These are phyloP conservation scores for Fusarium cyanostomum DNA, from an alignment of 2,329 filamentous ascomycete species.

Conservation along the genomic window DNA sequence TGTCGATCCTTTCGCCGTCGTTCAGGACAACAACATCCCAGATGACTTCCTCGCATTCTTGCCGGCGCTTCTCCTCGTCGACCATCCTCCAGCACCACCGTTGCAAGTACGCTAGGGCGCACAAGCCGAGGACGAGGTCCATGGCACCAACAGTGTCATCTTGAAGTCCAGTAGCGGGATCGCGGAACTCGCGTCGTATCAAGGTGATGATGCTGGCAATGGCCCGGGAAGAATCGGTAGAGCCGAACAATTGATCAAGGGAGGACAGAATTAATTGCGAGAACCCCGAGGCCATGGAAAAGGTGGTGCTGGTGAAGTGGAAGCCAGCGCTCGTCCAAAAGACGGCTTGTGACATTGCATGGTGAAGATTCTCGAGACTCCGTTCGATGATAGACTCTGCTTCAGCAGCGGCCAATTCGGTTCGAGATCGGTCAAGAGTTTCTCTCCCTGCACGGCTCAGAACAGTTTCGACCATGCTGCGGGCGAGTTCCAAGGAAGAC, in stretches of 20 bases:
- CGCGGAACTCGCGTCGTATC: conserved; percentile 70
- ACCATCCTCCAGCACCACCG: conserved; percentile 62
- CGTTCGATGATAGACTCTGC: conserved; percentile 66
- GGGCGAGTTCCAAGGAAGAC: conserved; percentile 65
- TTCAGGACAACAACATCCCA: conserved; percentile 74
- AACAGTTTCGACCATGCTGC: conserved; percentile 64
- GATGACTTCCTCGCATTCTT: conserved; percentile 64
- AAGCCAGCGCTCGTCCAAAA: conserved; percentile 71
- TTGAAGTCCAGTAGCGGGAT: conserved; percentile 66
- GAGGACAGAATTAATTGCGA: conserved; percentile 67
- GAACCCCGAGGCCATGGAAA: conserved; percentile 64
- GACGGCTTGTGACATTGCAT: conserved; percentile 65
- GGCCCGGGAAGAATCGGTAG: conserved; percentile 74
- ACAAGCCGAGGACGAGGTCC: conserved; percentile 69
- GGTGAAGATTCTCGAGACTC: conserved; percentile 65
- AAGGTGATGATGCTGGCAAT: conserved; percentile 73
- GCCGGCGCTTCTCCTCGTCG: conserved; percentile 58
- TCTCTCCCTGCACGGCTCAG: conserved; percentile 63
- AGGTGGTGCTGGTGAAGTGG: conserved; percentile 63
- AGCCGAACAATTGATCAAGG: conserved; percentile 72
- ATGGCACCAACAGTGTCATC: conserved; percentile 69
- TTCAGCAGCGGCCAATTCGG: conserved; percentile 60
- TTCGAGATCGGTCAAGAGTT: conserved; percentile 55
- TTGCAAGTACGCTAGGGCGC: conserved; percentile 70
- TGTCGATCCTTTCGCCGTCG: conserved; percentile 66